Conservation (phyloP, 805 yeast genomes). For the Clavispora phyllophila region DNA sequence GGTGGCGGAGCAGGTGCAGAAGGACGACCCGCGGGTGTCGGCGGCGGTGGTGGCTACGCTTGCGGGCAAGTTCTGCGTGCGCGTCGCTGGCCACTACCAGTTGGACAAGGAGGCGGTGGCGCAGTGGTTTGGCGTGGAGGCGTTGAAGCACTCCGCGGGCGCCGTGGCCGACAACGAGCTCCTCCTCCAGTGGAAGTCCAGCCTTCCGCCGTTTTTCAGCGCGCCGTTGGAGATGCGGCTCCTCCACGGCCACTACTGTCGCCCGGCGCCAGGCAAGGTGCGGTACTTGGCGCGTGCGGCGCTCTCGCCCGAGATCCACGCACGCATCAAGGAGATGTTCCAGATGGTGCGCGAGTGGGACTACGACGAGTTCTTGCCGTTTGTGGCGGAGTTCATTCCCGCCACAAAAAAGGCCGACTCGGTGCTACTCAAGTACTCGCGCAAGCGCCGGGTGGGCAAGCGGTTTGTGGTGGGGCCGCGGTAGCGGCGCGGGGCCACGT, state of each 20-base stretch:
- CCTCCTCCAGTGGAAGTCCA: conserved; percentile 56
- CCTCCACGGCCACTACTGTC: conserved; percentile 51
- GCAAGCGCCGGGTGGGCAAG: conserved; percentile 31
- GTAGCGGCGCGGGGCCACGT: too few relatives aligned
- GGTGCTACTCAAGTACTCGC: conserved; percentile 33
- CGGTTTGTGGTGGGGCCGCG: conserved; percentile 24
- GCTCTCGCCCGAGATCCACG: conserved; percentile 37
- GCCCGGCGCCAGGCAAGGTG: conserved; percentile 42
- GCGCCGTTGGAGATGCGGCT: conserved; percentile 52
- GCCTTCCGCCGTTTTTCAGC: conserved; percentile 59
- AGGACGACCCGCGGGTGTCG: conserved; percentile 26
- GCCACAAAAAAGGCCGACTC: conserved; percentile 33
- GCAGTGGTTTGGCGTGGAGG: conserved; percentile 58
- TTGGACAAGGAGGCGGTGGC: conserved; percentile 44
- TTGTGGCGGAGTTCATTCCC: conserved; percentile 26
- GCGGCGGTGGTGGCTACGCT: conserved; percentile 45
- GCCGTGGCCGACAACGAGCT: conserved; percentile 43
- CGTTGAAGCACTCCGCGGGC: conserved; percentile 26
- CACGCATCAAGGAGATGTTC: conserved; percentile 30
- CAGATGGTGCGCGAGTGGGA: conserved; percentile 30
- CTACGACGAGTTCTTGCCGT: conserved; percentile 36
- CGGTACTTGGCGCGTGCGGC: conserved; percentile 47
- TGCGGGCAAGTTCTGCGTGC: conserved; percentile 40
- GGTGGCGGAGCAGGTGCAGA: conserved; percentile 17
- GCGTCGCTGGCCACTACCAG: conserved; percentile 18